Evolutionary conservation across 164 flowering plant genomes (phyloP), one percentile per base, ranked within the genome.

Genomic region (Magnolia sinica): DNA sequence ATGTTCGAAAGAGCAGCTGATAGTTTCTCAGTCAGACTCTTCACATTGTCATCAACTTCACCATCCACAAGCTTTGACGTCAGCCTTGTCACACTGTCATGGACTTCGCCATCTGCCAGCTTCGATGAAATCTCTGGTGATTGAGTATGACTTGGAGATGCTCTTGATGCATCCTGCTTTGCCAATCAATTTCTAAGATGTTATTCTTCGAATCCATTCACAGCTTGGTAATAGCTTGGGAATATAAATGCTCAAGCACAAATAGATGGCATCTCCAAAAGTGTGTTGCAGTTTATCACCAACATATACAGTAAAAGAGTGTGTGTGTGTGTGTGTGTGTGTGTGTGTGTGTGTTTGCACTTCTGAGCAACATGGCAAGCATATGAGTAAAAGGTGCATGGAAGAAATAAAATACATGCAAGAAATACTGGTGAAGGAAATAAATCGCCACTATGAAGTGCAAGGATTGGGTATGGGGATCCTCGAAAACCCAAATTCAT

Each of bases 1-100:
- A 89, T 87, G 79, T 88, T 90, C 49, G 83, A 79, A 76, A 91
- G 90, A 73, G 97, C 98, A 81, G 94, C 95, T 64, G 96, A 89
- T 74, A 95, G 80, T 78, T 87, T 93, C 80, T 90, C 91, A 31
- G 84, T 85, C 76, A 91, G 82, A 79, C 74, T 83, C 82, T 80
- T 89, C 78, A 87, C 76, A 45, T 55, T 80, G 68, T 88, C 90
- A 76, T 79, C 77, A 27, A 74, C 77, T 73, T 87, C 92, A 18
- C 85, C 91, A 68, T 75, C 81, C 24, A 77, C 55, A 68, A 83
- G 83, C 78, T 85, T 91, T 14, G 61, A 10, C 61, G 82, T 85
- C 74, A 90, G 82, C 79, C 74, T 83, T 81, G 79, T 89, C 77
- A 87, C 76, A 45, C 55, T 80, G 70, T 88, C 90, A 74, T 80